Evolutionary conservation across 768 basidiomycete genomes (phyloP), one percentile per base, ranked within the genome.

Genomic region (Galerina marginata): DNA sequence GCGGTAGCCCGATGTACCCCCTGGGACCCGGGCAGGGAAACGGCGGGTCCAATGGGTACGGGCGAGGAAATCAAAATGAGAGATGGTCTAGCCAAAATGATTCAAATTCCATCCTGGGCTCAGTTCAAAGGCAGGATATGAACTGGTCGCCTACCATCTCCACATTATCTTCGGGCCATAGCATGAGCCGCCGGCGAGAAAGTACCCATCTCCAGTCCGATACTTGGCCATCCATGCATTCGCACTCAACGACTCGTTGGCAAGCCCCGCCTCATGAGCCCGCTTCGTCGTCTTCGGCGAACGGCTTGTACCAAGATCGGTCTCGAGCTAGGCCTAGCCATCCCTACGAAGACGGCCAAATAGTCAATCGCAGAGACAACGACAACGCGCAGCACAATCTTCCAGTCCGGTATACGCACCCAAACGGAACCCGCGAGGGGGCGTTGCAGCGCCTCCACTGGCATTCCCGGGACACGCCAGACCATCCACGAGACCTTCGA

Each of bases 221-320:
- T 20, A 69, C 71, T 1, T 81, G 80, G 80, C 59, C 77, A 6
- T 67, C 76, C 15, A 66, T 75, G 26, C 74, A 75, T 45, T 67
- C 75, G 6, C 75, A 78, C 47, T 66, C 77, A 7, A 51, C 12
- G 10, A 66, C 63, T 48, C 79, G 79, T 14, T 82, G 79, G 80
- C 76, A 77, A 54, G 72, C 72, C 43, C 70, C 74, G 16, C 63
- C 71, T 10, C 77, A 78, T 45, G 73, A 71, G 11, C 49, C 64
- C 7, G 54, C 64, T 1, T 47, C 62, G 20, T 59, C 75, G 12
- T 60, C 73, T 2, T 40, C 64, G 9, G 64, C 62, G 51, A 72
- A 45, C 71, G 68, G 48, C 46, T 69, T 67, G 25, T 75, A 74
- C 58, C 67, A 65, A 25, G 81, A 81, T 44, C 79, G 80, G 16